phyloP scores from a whole-genome alignment of 257 asterid species.

The Ilex asprella region DNA sequence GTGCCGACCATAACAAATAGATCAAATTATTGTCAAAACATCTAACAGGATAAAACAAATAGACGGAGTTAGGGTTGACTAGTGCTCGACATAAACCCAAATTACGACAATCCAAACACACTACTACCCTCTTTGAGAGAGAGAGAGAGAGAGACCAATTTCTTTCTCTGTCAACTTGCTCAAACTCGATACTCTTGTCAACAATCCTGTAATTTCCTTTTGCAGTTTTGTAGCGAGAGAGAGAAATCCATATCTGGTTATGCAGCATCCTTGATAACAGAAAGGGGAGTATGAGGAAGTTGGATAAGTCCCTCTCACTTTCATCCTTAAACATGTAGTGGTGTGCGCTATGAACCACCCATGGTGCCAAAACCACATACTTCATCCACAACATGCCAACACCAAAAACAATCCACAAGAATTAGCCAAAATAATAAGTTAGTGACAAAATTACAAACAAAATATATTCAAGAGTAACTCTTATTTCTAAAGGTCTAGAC shows the following conservation, averaged over 20 bases:
- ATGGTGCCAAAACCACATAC: conserved; percentile 72
- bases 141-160: conserved; percentile 40
- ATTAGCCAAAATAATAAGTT: not conserved
- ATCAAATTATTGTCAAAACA: too few species aligned
- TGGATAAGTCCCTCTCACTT: conserved; percentile 28
- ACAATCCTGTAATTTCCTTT: conserved; percentile 63
- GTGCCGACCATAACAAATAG: too few species aligned
- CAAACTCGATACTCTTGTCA: conserved; percentile 75
- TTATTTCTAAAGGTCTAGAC: not conserved
- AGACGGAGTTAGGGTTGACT: too few species aligned
- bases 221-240: conserved; percentile 66
- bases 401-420: not conserved
- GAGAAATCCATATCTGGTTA: conserved; percentile 69
- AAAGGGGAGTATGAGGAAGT: conserved; percentile 50
- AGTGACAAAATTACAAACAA: too few species aligned
- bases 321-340: conserved; percentile 25
- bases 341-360: conserved; percentile 38
- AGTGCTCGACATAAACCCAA: too few species aligned
- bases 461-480: not conserved
- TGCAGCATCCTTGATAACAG: conserved; percentile 46
- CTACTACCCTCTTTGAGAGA: too few species aligned
- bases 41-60: too few species aligned
- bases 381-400: conserved; percentile 8
- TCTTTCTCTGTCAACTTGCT: conserved; percentile 78
- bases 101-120: too few species aligned